Percentiles rank a stretch among this genome's conserved stretches.
phyloP scores from a whole-genome alignment of 2,329 filamentous ascomycete species.

The Cladosporium sp. region DNA sequence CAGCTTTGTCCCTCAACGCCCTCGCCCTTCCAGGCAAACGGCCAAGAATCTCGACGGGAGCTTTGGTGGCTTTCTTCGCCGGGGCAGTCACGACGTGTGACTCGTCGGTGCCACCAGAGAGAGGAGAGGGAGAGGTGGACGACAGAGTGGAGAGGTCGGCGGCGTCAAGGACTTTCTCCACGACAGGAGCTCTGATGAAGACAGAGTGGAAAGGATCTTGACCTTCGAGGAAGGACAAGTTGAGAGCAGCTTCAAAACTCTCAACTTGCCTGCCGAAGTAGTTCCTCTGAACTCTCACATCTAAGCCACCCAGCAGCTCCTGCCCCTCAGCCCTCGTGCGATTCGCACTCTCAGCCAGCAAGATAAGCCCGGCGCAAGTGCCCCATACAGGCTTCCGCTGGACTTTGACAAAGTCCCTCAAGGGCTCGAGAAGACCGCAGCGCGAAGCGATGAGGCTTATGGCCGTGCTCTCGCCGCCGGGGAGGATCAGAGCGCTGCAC shows the following conservation, averaged over 20 bases:
- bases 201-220: constrained; percentile 66
- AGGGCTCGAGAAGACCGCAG: constrained; percentile 74
- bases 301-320: constrained; percentile 85
- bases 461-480: constrained; percentile 91
- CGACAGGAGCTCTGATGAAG: constrained; percentile 91
- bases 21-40: constrained; percentile 51
- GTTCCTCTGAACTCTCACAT: constrained; percentile 87
- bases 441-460: constrained; percentile 84
- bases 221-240: constrained; percentile 63
- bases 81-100: constrained; percentile 58
- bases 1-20: constrained; percentile 44
- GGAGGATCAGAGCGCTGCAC: constrained; percentile 83
- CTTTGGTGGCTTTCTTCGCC: constrained; percentile 44
- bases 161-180: constrained; percentile 68
- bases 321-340: constrained; percentile 87
- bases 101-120: constrained; percentile 29
- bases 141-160: not conserved
- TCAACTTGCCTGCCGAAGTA: constrained; percentile 93
- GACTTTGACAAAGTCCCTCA: constrained; percentile 86
- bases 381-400: constrained; percentile 84
- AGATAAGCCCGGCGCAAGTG: constrained; percentile 89
- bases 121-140: not conserved
- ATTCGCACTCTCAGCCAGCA: constrained; percentile 83
- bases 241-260: constrained; percentile 74
- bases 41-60: constrained; percentile 56